These are phyloP conservation scores for Phylloboletellus chloephorus DNA, from an alignment of 1,284 basidiomycete genomes.

Conservation along the genomic window DNA sequence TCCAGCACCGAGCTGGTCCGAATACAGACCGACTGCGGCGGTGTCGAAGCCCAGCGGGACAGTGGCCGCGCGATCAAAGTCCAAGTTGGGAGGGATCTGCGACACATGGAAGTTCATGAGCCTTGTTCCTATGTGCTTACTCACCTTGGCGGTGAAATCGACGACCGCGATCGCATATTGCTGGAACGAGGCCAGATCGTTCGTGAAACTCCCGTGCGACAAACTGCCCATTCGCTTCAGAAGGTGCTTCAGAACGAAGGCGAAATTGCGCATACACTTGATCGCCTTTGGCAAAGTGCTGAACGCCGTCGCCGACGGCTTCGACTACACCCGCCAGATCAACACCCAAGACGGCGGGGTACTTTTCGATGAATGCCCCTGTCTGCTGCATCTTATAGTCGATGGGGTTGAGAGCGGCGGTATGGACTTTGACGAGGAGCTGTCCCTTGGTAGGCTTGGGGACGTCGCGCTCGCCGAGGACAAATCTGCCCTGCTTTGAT, in stretches of 20 bases:
- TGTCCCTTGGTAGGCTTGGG: constrained; percentile 38
- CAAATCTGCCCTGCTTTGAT: constrained; percentile 21
- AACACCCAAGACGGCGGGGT: constrained; percentile 38
- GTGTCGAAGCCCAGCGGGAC: constrained; percentile 36
- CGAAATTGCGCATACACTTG: constrained; percentile 30
- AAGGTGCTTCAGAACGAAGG: not conserved
- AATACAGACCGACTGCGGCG: constrained; percentile 34
- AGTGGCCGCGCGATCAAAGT: constrained; percentile 33
- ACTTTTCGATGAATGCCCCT: constrained; percentile 23
- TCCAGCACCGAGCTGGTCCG: constrained; percentile 22
- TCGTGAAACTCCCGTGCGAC: constrained; percentile 20
- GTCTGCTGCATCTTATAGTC: constrained; percentile 39
- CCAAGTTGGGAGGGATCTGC: constrained; percentile 24
- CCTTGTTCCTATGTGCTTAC: not conserved
- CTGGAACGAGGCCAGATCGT: constrained; percentile 29
- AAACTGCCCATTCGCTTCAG: constrained; percentile 8
- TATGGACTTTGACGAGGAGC: constrained; percentile 40
- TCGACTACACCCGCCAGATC: constrained; percentile 45
- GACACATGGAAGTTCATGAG: constrained; percentile 9
- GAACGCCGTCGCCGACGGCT: constrained; percentile 35
- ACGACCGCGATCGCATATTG: constrained; percentile 27
- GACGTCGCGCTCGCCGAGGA: constrained; percentile 23
- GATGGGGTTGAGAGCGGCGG: constrained; percentile 44
- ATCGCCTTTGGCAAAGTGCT: constrained; percentile 36
- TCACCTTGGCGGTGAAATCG: constrained; percentile 31